These are phyloP conservation scores for Sarocladium kiliense DNA, from an alignment of 2,329 filamentous ascomycete genomes.

Conservation along the genomic window DNA sequence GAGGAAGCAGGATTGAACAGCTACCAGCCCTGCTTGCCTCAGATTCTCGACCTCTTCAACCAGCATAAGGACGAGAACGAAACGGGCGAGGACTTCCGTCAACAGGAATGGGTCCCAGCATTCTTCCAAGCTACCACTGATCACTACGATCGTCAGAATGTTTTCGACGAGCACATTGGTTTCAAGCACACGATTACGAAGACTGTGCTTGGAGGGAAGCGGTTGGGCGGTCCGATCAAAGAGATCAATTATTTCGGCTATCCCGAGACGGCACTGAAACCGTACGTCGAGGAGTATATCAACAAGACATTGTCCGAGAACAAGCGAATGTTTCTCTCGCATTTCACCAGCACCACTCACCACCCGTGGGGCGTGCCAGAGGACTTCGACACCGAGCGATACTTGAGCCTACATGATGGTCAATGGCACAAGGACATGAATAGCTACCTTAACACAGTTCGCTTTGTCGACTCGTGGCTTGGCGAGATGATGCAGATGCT, in stretches of 20 bases:
- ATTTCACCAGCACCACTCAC: conserved; percentile 32
- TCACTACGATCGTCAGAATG: conserved; percentile 14
- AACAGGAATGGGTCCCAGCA: conserved; percentile 13
- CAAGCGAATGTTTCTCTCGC: conserved; percentile 27
- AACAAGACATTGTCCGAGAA: conserved; percentile 21
- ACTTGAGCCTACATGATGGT: conserved; percentile 17
- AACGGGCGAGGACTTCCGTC: conserved; percentile 12
- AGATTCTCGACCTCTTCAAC: conserved; percentile 17
- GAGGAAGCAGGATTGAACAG: conserved; percentile 28
- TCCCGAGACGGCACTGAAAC: conserved; percentile 33
- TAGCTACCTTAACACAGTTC: conserved; percentile 35
- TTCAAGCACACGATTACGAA: conserved; percentile 17
- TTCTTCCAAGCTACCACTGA: conserved; percentile 17
- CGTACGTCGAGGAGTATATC: conserved; percentile 31
- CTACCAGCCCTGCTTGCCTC: conserved; percentile 33
- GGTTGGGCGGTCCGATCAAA: conserved; percentile 10
- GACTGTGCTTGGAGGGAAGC: conserved; percentile 7
- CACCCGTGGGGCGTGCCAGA: conserved; percentile 36
- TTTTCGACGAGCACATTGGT: conserved; percentile 16
- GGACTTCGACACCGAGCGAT: conserved; percentile 22
- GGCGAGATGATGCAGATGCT: conserved; percentile 33
- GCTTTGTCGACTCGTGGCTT: conserved; percentile 33
- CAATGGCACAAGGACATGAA: conserved; percentile 22
- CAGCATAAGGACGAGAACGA: conserved; percentile 12
- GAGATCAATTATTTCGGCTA: conserved; percentile 37